These are phyloP conservation scores for Diaporthe humulicola DNA, from an alignment of 2,329 filamentous ascomycete genomes.

Conservation along the genomic window DNA sequence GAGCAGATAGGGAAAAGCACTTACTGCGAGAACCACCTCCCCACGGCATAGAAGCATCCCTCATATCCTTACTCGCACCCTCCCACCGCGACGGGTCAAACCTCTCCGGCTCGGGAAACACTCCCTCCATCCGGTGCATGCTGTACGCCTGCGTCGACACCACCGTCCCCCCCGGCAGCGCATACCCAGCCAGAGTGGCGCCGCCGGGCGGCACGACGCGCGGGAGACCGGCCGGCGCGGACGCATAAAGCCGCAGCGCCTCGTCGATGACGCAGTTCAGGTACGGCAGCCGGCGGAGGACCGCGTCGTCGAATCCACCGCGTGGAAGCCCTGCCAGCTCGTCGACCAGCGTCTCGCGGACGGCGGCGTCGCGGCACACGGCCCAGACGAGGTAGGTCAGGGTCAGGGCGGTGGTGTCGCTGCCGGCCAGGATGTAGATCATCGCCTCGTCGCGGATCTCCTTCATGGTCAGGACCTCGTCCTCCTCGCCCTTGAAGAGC, in stretches of 20 bases:
- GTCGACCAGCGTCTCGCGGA: slow-evolving; percentile 49
- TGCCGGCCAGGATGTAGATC: slow-evolving; percentile 63
- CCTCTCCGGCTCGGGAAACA: slow-evolving; percentile 56
- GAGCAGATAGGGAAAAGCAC: background rate
- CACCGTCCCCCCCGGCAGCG: slow-evolving; percentile 54
- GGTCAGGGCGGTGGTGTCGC: slow-evolving; percentile 63
- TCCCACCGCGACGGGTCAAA: slow-evolving; percentile 55
- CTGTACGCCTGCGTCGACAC: slow-evolving; percentile 60
- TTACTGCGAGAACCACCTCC: slow-evolving; percentile 47
- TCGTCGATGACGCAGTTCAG: slow-evolving; percentile 60
- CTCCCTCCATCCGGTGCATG: slow-evolving; percentile 56
- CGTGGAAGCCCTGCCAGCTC: slow-evolving; percentile 52
- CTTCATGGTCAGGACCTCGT: slow-evolving; percentile 42
- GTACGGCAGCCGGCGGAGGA: slow-evolving; percentile 54
- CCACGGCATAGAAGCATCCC: slow-evolving; percentile 46
- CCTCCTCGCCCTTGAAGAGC: slow-evolving; percentile 51
- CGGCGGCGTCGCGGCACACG: slow-evolving; percentile 47
- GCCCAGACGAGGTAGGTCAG: slow-evolving; percentile 62
- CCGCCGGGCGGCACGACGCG: slow-evolving; percentile 56
- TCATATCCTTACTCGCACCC: slow-evolving; percentile 46
- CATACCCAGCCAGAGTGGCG: slow-evolving; percentile 52
- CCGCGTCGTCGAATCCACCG: slow-evolving; percentile 47
- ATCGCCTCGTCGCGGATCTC: slow-evolving; percentile 57
- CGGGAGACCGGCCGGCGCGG: slow-evolving; percentile 55
- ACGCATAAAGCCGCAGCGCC: slow-evolving; percentile 57